Evolutionary conservation across 192 early-diverging fungal species (phyloP).

Genomic region (Entomortierella parvispora): DNA sequence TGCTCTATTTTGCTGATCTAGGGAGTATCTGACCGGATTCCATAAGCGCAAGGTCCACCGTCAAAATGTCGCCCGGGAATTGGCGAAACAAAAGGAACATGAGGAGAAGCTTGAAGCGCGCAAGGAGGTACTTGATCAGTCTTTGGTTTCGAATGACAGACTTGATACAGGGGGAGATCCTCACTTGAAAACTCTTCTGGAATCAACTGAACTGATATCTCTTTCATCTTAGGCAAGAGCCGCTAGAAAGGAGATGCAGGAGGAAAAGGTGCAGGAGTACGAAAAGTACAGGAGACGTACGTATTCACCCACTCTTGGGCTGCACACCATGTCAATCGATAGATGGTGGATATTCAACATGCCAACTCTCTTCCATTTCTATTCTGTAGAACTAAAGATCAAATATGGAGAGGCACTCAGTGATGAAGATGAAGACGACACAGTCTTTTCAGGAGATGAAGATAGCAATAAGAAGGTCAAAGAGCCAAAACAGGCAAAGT

Average conservation of each 20-base stretch:
- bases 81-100: constrained; percentile 57
- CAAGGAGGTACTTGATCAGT: constrained; percentile 55
- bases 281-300: constrained; percentile 56
- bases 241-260: constrained; percentile 64
- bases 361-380: background rate
- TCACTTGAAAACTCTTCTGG: background rate
- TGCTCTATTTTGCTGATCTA: constrained; percentile 8
- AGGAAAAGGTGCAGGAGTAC: constrained; percentile 63
- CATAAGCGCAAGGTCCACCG: constrained; percentile 82
- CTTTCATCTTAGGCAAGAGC: constrained; percentile 30
- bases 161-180: too few relatives aligned
- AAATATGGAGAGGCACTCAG: constrained; percentile 46
- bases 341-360: background rate
- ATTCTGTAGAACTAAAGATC: constrained; percentile 39
- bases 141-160: too few relatives aligned
- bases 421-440: constrained; percentile 52
- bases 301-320: background rate
- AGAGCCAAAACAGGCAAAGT: constrained; percentile 62
- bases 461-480: constrained; percentile 26
- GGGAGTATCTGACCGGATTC: constrained; percentile 80
- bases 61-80: constrained; percentile 64
- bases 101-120: constrained; percentile 66
- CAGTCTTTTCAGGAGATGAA: constrained; percentile 48
- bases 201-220: too few relatives aligned
- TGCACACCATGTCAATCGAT: background rate